Conservation (phyloP, 805 yeast genomes). For the Ogataea angusta region DNA sequence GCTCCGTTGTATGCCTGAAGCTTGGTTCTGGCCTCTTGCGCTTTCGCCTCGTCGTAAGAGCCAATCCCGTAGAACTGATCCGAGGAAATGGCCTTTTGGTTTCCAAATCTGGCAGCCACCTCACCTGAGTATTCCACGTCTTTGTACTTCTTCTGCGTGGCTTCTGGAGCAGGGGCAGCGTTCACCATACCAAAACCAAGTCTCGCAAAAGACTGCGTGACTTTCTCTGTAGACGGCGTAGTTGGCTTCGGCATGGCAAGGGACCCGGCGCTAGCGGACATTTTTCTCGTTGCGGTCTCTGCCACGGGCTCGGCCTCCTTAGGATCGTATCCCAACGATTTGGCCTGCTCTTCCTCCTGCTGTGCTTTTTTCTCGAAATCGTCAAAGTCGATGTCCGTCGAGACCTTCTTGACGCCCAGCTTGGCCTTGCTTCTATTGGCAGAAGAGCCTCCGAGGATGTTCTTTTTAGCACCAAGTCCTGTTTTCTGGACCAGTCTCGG, state of each 20-base stretch:
- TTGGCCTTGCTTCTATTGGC: constrained; percentile 57
- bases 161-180: constrained; percentile 45
- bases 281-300: constrained; percentile 16
- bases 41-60: constrained; percentile 70
- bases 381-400: constrained; percentile 52
- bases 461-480: constrained; percentile 24
- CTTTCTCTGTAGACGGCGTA: constrained; percentile 36
- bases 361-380: constrained; percentile 74
- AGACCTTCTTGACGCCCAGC: constrained; percentile 54
- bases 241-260: constrained; percentile 20
- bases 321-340: constrained; percentile 51
- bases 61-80: constrained; percentile 94
- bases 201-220: constrained; percentile 71
- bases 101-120: constrained; percentile 74
- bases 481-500: constrained; percentile 31
- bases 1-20: constrained; percentile 82
- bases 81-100: constrained; percentile 91
- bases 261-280: constrained; percentile 14
- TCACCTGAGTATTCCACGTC: constrained; percentile 63
- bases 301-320: constrained; percentile 17
- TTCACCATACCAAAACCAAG: constrained; percentile 88
- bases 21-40: constrained; percentile 77
- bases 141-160: constrained; percentile 28
- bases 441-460: constrained; percentile 40
- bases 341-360: constrained; percentile 71